Evolutionary conservation across 306 rosid genomes (phyloP).

Genomic region (Cicer bijugum): DNA sequence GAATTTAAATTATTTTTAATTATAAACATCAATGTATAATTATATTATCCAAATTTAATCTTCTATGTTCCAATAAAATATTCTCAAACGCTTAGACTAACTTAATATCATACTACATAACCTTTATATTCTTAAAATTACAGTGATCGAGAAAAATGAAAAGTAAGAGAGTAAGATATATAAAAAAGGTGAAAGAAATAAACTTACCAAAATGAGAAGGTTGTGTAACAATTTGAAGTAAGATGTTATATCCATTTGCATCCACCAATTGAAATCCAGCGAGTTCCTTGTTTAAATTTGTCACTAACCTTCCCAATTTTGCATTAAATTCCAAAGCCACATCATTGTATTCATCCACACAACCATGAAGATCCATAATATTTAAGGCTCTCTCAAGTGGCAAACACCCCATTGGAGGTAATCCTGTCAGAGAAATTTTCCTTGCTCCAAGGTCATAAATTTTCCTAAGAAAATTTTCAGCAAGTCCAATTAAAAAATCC

Average conservation of each 20-base stretch:
- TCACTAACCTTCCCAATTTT: constrained; percentile 53
- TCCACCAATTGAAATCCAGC: constrained; percentile 50
- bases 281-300: constrained; percentile 52
- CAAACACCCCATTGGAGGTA: constrained; percentile 73
- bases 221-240: constrained; percentile 45
- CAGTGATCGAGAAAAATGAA: too few species aligned
- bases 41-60: too few species aligned
- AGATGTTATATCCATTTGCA: constrained; percentile 47
- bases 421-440: constrained; percentile 62
- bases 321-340: constrained; percentile 62
- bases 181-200: background rate
- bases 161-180: background rate
- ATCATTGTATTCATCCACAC: constrained; percentile 51
- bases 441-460: constrained; percentile 62
- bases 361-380: constrained; percentile 50
- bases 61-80: too few species aligned
- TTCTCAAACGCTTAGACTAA: too few species aligned
- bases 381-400: constrained; percentile 63
- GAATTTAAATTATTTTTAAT: too few species aligned
- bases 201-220: constrained; percentile 60
- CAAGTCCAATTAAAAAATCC: constrained; percentile 58
- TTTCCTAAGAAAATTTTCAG: constrained; percentile 50
- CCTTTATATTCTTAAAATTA: too few species aligned
- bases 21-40: too few species aligned
- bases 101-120: too few species aligned